Percentiles rank a stretch among this genome's conserved stretches.
Evolutionary conservation across 2,329 filamentous ascomycete species (phyloP).

Genomic region (Monosporascus sp.): DNA sequence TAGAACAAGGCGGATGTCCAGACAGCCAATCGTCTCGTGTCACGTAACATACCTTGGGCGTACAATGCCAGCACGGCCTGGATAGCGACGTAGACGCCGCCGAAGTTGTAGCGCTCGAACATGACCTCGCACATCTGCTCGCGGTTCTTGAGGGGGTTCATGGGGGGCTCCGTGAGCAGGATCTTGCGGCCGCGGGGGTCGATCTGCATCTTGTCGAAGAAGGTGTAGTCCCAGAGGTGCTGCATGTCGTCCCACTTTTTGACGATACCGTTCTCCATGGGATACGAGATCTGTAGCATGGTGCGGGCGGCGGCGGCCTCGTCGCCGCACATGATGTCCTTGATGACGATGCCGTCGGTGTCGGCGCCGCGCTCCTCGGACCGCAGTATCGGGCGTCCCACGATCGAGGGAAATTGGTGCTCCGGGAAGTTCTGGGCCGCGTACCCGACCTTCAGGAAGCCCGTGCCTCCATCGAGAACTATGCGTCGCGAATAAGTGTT

Average conservation of each 20-base stretch:
- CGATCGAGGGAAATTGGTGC: slow-evolving; percentile 96
- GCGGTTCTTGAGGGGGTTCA: slow-evolving; percentile 95
- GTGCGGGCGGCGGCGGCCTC: slow-evolving; percentile 92
- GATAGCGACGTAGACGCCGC: slow-evolving; percentile 95
- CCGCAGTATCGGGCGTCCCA: slow-evolving; percentile 94
- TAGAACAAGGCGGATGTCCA: not conserved
- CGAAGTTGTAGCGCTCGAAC: slow-evolving; percentile 96
- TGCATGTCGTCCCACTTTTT: slow-evolving; percentile 99
- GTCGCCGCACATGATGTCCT: slow-evolving; percentile 99
- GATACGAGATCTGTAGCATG: slow-evolving; percentile 98
- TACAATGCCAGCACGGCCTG: slow-evolving; percentile 95
- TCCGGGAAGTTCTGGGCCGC: slow-evolving; percentile 99
- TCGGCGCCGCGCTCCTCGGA: slow-evolving; percentile 74
- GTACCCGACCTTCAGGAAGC: slow-evolving; percentile 99
- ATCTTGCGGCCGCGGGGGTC: slow-evolving; percentile 93
- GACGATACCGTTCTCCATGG: slow-evolving; percentile 99
- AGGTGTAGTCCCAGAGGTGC: slow-evolving; percentile 98
- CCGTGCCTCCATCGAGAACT: slow-evolving; percentile 99
- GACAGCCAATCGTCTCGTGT: no score
- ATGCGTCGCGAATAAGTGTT: slow-evolving; percentile 3
- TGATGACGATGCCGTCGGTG: slow-evolving; percentile 64
- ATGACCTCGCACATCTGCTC: slow-evolving; percentile 99
- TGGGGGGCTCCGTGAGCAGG: slow-evolving; percentile 90
- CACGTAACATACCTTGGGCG: slow-evolving; percentile 67
- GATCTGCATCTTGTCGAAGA: slow-evolving; percentile 93